Conservation (phyloP, 2,329 filamentous ascomycete genomes). For the Calonectria pseudoreteaudii region DNA sequence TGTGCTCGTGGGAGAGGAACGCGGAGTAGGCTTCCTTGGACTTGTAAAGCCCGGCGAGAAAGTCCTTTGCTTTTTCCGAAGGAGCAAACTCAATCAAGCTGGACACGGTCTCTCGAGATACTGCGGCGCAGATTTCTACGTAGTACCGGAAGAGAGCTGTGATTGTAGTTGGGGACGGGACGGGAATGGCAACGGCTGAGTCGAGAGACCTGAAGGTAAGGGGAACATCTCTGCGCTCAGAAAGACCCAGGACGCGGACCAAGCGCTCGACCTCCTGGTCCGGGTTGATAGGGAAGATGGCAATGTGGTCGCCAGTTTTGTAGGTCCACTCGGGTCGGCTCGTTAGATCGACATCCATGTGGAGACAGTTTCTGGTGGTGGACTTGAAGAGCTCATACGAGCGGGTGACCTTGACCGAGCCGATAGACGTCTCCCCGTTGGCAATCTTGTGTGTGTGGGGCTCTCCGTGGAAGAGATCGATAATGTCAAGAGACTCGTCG, state of each 20-base stretch:
- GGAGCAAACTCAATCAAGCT: constrained; percentile 67
- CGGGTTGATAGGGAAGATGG: constrained; percentile 51
- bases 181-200: constrained; percentile 18
- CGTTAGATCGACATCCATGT: constrained; percentile 50
- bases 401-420: constrained; percentile 14
- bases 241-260: constrained; percentile 40
- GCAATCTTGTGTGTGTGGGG: constrained; percentile 33
- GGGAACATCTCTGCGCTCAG: constrained; percentile 33
- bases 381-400: constrained; percentile 39
- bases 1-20: constrained; percentile 19
- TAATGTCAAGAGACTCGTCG: constrained; percentile 22
- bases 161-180: constrained; percentile 52
- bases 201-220: constrained; percentile 35
- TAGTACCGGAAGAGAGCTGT: constrained; percentile 54
- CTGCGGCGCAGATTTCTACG: constrained; percentile 52
- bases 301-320: constrained; percentile 52
- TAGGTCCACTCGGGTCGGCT: constrained; percentile 40
- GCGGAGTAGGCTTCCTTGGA: constrained; percentile 23
- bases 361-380: constrained; percentile 45
- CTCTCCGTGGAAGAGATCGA: constrained; percentile 32
- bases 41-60: constrained; percentile 15
- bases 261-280: constrained; percentile 44
- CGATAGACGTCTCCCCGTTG: constrained; percentile 26
- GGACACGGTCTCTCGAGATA: constrained; percentile 59
- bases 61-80: constrained; percentile 14